phyloP scores from a whole-genome alignment of 306 rosid genomes.

The Gastrolobium bilobum region DNA sequence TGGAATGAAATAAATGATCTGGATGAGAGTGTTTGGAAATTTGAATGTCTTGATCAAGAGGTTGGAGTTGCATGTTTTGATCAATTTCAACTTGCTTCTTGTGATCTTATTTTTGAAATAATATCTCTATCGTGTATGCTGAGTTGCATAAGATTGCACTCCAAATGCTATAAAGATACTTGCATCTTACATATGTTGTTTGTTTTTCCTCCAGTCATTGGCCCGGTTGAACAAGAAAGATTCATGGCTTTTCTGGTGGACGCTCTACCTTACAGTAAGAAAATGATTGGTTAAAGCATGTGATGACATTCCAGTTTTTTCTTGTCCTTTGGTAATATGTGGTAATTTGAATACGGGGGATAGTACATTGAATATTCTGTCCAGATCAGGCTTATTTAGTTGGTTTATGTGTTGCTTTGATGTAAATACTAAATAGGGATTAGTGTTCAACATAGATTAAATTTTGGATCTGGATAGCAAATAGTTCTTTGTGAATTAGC shows the following conservation, averaged over 20 bases:
- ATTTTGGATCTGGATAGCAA: neutral
- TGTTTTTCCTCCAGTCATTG: conserved; percentile 64
- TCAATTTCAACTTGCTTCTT: conserved; percentile 12
- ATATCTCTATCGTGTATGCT: neutral
- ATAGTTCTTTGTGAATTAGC: neutral
- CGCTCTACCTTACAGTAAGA: conserved; percentile 78
- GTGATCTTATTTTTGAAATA: conserved; percentile 9
- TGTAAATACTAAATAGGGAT: conserved; percentile 1
- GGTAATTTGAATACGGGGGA: neutral
- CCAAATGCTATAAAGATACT: conserved; percentile 6
- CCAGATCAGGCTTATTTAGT: neutral
- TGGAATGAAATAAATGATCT: conserved; percentile 92
- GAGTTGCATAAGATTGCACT: conserved; percentile 19
- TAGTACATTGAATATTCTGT: neutral
- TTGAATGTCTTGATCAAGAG: conserved; percentile 92
- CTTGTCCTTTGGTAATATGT: neutral
- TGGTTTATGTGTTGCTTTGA: conserved; percentile 30
- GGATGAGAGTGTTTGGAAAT: conserved; percentile 91
- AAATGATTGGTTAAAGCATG: conserved; percentile 26
- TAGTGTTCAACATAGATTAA: neutral
- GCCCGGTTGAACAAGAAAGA: conserved; percentile 90
- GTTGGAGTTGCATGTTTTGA: conserved; percentile 49
- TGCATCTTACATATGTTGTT: conserved; percentile 31
- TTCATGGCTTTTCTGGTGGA: conserved; percentile 95
- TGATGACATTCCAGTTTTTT: neutral